phyloP scores from a whole-genome alignment of 352 stramenopile genomes.

The Saprolegnia diclina region DNA sequence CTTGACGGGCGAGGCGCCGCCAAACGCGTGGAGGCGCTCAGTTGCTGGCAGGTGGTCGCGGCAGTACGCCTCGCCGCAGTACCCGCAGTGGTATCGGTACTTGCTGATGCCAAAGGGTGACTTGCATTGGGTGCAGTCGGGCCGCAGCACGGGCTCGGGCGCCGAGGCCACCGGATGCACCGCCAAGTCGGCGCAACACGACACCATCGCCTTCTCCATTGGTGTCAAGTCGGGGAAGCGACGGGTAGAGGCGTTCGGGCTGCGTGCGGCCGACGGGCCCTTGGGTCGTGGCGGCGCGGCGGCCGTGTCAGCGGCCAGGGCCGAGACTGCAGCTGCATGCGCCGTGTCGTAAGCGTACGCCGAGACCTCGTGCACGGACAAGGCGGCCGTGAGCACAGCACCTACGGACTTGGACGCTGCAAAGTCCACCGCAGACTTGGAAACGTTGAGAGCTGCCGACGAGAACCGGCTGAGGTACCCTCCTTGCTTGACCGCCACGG shows the following conservation, averaged over 20 bases:
- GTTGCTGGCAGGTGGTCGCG: constrained; percentile 58
- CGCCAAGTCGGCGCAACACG: constrained; percentile 47
- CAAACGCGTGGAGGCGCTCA: constrained; percentile 59
- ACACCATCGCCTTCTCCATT: constrained; percentile 64
- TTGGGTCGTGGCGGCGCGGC: background rate
- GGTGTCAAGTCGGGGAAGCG: constrained; percentile 68
- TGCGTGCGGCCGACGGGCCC: background rate
- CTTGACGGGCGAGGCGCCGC: constrained; percentile 49
- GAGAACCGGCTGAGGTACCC: constrained; percentile 19
- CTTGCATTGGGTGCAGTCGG: constrained; percentile 62
- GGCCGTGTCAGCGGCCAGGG: background rate
- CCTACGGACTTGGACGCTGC: constrained; percentile 5
- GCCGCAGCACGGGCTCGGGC: constrained; percentile 54
- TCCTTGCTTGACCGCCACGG: background rate
- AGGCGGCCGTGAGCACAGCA: constrained; percentile 1
- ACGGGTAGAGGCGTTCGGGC: background rate
- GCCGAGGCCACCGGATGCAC: constrained; percentile 44
- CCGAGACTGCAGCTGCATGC: constrained; percentile 21
- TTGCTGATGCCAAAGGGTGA: constrained; percentile 76
- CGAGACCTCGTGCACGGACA: constrained; percentile 26
- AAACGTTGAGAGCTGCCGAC: constrained; percentile 11
- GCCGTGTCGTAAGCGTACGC: constrained; percentile 25
- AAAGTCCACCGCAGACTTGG: constrained; percentile 7
- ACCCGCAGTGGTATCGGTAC: constrained; percentile 78
- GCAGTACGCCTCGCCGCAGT: constrained; percentile 75